Percentiles rank a stretch among this genome's conserved stretches.
Conservation (phyloP, 306 rosid genomes). For the Vigna mungo region DNA sequence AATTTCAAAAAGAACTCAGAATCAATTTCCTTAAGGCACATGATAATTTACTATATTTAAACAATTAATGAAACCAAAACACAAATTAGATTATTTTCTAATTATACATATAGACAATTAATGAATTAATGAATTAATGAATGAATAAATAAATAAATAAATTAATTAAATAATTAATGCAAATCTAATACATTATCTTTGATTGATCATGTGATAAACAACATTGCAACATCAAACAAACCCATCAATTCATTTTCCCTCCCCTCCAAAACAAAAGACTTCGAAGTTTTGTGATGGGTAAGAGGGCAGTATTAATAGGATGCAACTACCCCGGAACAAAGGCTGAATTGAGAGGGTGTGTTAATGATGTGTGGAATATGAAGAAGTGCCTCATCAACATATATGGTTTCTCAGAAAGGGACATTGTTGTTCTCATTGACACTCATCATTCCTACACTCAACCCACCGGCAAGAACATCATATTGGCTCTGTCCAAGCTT, state of each 20-base stretch:
- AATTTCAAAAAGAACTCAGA: too few relatives aligned
- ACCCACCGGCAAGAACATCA: conserved; percentile 78
- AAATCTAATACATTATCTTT: not conserved
- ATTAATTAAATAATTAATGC: not conserved
- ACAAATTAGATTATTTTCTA: not conserved
- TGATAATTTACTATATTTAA: too few relatives aligned
- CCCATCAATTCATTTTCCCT: not conserved
- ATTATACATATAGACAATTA: not conserved
- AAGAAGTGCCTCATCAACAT: conserved; percentile 56
- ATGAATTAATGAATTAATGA: not conserved
- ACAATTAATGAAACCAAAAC: not conserved
- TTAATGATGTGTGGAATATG: conserved; percentile 79
- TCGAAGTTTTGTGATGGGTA: conserved; percentile 52
- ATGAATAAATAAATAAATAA: not conserved
- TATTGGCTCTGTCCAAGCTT: conserved; percentile 55
- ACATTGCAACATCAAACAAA: not conserved
- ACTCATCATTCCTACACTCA: conserved; percentile 49
- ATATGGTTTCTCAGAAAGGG: conserved; percentile 60
- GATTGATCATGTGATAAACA: not conserved
- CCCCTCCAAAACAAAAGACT: not conserved
- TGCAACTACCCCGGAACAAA: conserved; percentile 81
- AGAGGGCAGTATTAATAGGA: conserved; percentile 82
- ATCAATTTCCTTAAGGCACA: too few relatives aligned
- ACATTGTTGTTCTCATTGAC: conserved; percentile 51
- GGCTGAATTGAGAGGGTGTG: conserved; percentile 79